Percentiles rank a stretch among this genome's conserved stretches.
Evolutionary conservation across 805 yeast species (phyloP).

Genomic region (Metschnikowia sp.): DNA sequence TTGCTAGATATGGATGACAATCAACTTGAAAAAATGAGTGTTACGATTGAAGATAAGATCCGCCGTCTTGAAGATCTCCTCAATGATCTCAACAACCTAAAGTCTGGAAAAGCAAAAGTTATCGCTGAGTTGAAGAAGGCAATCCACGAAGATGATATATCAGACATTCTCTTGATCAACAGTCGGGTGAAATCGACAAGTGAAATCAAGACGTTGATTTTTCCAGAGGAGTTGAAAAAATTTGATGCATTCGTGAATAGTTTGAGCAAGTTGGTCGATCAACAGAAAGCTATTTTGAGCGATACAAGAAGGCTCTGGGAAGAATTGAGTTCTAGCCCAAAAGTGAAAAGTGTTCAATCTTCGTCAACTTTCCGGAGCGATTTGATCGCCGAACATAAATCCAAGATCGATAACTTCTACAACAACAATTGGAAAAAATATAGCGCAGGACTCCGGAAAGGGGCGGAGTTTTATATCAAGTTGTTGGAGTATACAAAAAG

Average conservation of each 20-base stretch:
- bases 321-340: slow-evolving; percentile 23
- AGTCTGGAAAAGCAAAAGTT: slow-evolving; percentile 59
- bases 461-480: slow-evolving; percentile 59
- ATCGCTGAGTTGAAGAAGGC: slow-evolving; percentile 63
- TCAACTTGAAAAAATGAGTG: slow-evolving; percentile 16
- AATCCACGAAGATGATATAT: slow-evolving; percentile 80
- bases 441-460: slow-evolving; percentile 56
- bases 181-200: slow-evolving; percentile 51
- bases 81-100: slow-evolving; percentile 58
- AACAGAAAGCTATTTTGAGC: slow-evolving; percentile 52
- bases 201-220: slow-evolving; percentile 53
- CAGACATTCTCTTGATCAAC: slow-evolving; percentile 67
- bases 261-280: slow-evolving; percentile 62
- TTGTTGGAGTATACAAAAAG: slow-evolving; percentile 34
- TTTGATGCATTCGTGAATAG: slow-evolving; percentile 67
- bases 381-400: slow-evolving; percentile 29
- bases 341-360: slow-evolving; percentile 39
- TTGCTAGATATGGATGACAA: slow-evolving; percentile 69
- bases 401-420: slow-evolving; percentile 46
- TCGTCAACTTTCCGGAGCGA: slow-evolving; percentile 39
- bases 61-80: slow-evolving; percentile 52
- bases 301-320: slow-evolving; percentile 31
- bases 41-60: slow-evolving; percentile 35
- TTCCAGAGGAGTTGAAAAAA: slow-evolving; percentile 71
- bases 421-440: slow-evolving; percentile 54